Evolutionary conservation across 225 moss, liverwort and hornwort species (phyloP).

Genomic region (Polytrichum commune): DNA sequence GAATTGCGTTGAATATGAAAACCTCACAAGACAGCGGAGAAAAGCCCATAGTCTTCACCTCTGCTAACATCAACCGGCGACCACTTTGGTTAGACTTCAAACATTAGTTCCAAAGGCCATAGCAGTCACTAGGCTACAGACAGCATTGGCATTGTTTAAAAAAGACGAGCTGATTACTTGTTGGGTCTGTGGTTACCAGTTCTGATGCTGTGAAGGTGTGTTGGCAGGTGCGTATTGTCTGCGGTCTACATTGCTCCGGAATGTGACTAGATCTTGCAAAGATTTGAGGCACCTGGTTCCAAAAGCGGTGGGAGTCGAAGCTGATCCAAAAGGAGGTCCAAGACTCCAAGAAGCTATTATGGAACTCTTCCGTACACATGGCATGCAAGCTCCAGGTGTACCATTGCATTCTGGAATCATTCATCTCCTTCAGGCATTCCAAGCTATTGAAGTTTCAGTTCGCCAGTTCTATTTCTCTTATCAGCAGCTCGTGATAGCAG

Average conservation of each 20-base stretch:
- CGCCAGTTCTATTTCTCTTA: constrained; percentile 88
- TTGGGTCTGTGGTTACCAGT: neutral
- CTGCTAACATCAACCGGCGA: no score
- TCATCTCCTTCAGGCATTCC: constrained; percentile 74
- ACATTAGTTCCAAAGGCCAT: neutral
- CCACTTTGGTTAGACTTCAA: no score
- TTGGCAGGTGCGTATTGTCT: constrained; percentile 59
- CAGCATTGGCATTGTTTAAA: neutral
- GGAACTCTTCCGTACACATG: constrained; percentile 69
- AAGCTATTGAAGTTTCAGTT: constrained; percentile 71
- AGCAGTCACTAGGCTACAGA: neutral
- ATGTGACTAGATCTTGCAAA: constrained; percentile 69
- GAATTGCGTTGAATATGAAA: no score
- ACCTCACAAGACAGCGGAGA: no score
- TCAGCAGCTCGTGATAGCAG: constrained; percentile 70
- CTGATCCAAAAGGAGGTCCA: constrained; percentile 77
- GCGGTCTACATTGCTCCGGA: constrained; percentile 62
- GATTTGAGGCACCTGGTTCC: constrained; percentile 76
- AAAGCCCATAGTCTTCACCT: no score
- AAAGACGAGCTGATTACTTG: neutral
- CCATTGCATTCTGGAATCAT: constrained; percentile 38
- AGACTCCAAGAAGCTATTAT: constrained; percentile 76
- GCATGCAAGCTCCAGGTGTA: constrained; percentile 21
- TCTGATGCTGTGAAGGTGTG: neutral
- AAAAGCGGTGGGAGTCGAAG: constrained; percentile 70